Evolutionary conservation across 1,284 basidiomycete genomes (phyloP).

Genomic region (Megacollybia platyphylla): DNA sequence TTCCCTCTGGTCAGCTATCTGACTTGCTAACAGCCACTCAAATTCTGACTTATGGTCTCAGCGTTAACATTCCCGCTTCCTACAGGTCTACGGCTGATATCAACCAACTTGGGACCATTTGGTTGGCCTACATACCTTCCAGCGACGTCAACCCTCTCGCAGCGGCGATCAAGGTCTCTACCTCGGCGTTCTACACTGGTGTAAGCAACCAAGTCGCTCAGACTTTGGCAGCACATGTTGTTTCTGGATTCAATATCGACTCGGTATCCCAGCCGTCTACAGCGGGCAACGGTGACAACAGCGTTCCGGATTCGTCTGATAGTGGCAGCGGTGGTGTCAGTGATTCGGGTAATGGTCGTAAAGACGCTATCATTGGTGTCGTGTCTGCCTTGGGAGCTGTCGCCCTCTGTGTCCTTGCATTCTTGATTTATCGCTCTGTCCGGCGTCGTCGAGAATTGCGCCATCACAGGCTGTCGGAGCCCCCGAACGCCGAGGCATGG

Average conservation of each 20-base stretch:
- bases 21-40: background rate
- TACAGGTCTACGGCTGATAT: slow-evolving; percentile 37
- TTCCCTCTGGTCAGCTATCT: background rate
- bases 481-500: slow-evolving; percentile 15
- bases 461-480: slow-evolving; percentile 51
- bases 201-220: slow-evolving; percentile 22
- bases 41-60: slow-evolving; percentile 5
- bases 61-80: slow-evolving; percentile 40
- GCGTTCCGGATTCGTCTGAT: slow-evolving; percentile 10
- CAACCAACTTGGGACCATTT: slow-evolving; percentile 41
- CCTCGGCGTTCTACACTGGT: slow-evolving; percentile 49
- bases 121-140: slow-evolving; percentile 44
- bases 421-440: slow-evolving; percentile 47
- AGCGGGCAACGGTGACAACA: slow-evolving; percentile 12
- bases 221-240: slow-evolving; percentile 46
- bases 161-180: slow-evolving; percentile 36
- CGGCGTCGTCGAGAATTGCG: slow-evolving; percentile 47
- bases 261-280: slow-evolving; percentile 25
- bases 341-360: slow-evolving; percentile 27
- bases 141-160: slow-evolving; percentile 36
- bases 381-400: slow-evolving; percentile 64
- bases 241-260: slow-evolving; percentile 41
- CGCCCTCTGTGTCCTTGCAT: slow-evolving; percentile 50
- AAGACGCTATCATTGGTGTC: slow-evolving; percentile 73
- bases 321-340: slow-evolving; percentile 14